These are phyloP conservation scores for Diatrype stigma DNA, from an alignment of 2,329 filamentous ascomycete species.

Conservation along the genomic window DNA sequence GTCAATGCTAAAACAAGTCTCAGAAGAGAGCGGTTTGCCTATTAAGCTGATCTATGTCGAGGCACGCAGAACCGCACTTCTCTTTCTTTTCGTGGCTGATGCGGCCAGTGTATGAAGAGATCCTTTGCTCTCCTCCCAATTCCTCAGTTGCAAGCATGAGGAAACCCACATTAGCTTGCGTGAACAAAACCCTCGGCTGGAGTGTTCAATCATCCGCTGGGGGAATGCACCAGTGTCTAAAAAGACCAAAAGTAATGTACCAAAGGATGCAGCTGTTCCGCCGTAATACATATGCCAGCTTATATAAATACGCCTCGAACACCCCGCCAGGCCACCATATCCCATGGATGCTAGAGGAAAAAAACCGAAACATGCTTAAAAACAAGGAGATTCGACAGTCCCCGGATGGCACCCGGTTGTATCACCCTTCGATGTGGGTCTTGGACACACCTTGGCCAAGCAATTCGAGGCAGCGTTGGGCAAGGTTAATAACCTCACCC, in stretches of 20 bases:
- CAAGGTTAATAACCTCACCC: conserved; percentile 86
- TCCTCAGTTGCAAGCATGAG: background rate
- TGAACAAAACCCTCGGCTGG: conserved; percentile 17
- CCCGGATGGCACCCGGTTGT: conserved; percentile 4
- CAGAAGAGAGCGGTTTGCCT: background rate
- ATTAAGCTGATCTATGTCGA: background rate
- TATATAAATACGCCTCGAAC: conserved; percentile 40
- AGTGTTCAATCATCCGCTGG: conserved; percentile 9
- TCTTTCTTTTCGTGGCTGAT: background rate
- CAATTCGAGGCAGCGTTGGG: conserved; percentile 83
- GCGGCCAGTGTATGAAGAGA: background rate
- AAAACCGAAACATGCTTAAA: conserved; percentile 23
- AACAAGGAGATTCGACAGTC: conserved; percentile 22
- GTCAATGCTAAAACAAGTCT: background rate
- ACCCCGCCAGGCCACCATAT: conserved; percentile 36
- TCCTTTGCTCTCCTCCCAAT: background rate
- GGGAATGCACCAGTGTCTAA: conserved; percentile 25
- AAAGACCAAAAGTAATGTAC: conserved; percentile 18
- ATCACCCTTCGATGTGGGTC: conserved; percentile 74
- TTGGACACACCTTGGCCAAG: conserved; percentile 73
- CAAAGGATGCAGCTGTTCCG: conserved; percentile 9
- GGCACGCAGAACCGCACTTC: background rate
- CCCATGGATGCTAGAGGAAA: conserved; percentile 27
- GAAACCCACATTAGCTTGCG: conserved; percentile 11
- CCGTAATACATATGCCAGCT: conserved; percentile 24